phyloP scores from a whole-genome alignment of 2,329 filamentous ascomycete species.

The Aspergillus bombycis region DNA sequence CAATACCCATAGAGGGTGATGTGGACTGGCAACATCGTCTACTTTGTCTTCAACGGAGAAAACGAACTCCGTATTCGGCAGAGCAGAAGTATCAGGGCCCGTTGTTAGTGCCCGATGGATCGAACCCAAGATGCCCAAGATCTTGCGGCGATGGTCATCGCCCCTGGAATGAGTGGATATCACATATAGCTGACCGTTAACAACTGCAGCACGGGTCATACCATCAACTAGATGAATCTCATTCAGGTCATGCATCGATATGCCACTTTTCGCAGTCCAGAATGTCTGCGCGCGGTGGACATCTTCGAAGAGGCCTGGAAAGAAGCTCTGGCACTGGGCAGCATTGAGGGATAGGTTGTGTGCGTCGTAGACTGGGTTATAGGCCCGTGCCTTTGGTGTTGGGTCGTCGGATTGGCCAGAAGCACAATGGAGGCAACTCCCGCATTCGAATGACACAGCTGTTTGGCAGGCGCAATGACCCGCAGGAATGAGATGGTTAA shows the following conservation, averaged over 20 bases:
- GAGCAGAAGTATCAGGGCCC: slow-evolving; percentile 27
- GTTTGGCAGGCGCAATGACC: slow-evolving; percentile 28
- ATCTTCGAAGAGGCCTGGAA: slow-evolving; percentile 34
- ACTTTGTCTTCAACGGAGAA: slow-evolving; percentile 41
- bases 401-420: background rate
- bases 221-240: slow-evolving; percentile 24
- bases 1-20: slow-evolving; percentile 43
- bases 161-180: slow-evolving; percentile 26
- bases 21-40: slow-evolving; percentile 39
- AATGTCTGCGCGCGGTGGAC: slow-evolving; percentile 24
- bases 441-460: slow-evolving; percentile 27
- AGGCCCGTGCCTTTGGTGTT: slow-evolving; percentile 15
- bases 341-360: slow-evolving; percentile 24
- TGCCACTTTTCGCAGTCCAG: slow-evolving; percentile 21
- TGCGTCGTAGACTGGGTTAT: slow-evolving; percentile 27
- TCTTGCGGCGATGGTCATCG: slow-evolving; percentile 30
- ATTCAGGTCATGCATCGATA: slow-evolving; percentile 23
- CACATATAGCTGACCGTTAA: slow-evolving; percentile 30
- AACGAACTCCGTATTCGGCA: slow-evolving; percentile 49
- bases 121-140: slow-evolving; percentile 42
- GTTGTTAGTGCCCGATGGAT: slow-evolving; percentile 48
- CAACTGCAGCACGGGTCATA: slow-evolving; percentile 32
- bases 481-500: slow-evolving; percentile 31
- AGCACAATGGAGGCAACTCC: slow-evolving; percentile 17
- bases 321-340: slow-evolving; percentile 26